Conservation (phyloP, 495 filamentous ascomycete species). For the Xanthoparmelia taractica region DNA sequence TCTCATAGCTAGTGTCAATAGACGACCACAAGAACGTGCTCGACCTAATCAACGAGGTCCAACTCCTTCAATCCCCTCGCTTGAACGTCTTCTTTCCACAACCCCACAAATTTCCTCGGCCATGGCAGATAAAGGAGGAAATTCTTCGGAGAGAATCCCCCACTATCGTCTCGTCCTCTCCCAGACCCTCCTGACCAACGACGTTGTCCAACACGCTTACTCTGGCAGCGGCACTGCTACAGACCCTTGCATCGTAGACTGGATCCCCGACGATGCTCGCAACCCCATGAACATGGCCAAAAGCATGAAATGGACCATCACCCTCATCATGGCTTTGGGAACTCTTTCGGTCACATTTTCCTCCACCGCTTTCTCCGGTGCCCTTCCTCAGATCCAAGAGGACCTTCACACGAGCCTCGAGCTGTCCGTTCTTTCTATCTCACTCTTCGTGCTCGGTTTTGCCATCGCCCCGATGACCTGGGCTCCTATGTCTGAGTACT, state of each 20-base stretch:
- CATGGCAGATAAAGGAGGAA: not conserved
- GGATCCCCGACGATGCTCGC: constrained; percentile 50
- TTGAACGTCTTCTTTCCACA: not conserved
- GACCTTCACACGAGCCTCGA: constrained; percentile 41
- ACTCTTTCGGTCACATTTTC: constrained; percentile 59
- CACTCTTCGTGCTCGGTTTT: constrained; percentile 32
- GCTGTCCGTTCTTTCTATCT: constrained; percentile 26
- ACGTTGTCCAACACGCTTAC: constrained; percentile 49
- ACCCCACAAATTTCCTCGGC: not conserved
- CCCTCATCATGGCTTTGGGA: constrained; percentile 47
- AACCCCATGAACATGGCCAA: constrained; percentile 51
- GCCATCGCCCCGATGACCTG: constrained; percentile 28
- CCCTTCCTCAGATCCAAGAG: constrained; percentile 44
- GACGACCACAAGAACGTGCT: not conserved
- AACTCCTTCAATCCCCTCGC: not conserved
- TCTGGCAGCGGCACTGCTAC: constrained; percentile 51
- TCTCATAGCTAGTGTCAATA: constrained; percentile 2
- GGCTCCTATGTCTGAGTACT: constrained; percentile 25
- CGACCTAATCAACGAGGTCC: not conserved
- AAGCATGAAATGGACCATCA: constrained; percentile 53
- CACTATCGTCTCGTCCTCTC: constrained; percentile 12
- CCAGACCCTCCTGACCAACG: constrained; percentile 35
- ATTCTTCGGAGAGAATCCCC: not conserved
- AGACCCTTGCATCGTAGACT: constrained; percentile 58
- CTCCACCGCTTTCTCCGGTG: constrained; percentile 56